phyloP scores from a whole-genome alignment of 2,329 filamentous ascomycete species.

The Fusarium torreyae region DNA sequence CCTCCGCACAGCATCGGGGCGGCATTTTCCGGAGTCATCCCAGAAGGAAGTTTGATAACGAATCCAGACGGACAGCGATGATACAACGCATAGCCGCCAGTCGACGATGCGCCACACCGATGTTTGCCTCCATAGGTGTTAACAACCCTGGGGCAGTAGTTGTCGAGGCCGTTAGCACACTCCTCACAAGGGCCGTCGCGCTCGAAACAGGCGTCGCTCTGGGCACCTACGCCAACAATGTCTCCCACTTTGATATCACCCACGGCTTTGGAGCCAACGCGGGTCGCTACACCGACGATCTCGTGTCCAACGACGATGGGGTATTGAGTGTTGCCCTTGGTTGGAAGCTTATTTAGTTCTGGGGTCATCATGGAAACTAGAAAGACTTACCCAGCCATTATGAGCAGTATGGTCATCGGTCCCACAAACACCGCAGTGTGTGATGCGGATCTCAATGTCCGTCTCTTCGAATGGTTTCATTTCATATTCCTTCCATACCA shows the following conservation, averaged over 20 bases:
- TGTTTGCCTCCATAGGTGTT: conserved; percentile 73
- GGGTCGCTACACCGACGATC: conserved; percentile 71
- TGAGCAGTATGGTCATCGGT: conserved; percentile 72
- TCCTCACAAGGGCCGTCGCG: conserved; percentile 51
- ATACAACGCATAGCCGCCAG: conserved; percentile 69
- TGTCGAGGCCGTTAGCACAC: conserved; percentile 77
- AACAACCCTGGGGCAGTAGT: conserved; percentile 74
- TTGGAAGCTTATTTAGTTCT: not conserved
- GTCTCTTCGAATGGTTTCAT: conserved; percentile 77
- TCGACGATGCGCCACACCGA: conserved; percentile 74
- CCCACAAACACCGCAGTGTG: conserved; percentile 77
- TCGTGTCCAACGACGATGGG: conserved; percentile 75
- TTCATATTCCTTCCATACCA: conserved; percentile 70
- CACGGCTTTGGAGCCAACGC: conserved; percentile 65
- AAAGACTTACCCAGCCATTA: conserved; percentile 63
- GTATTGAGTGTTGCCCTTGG: conserved; percentile 47
- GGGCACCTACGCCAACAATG: conserved; percentile 78
- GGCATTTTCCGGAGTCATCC: conserved; percentile 70
- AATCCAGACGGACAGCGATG: conserved; percentile 47
- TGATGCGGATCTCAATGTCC: conserved; percentile 76
- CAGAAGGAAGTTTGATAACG: conserved; percentile 81
- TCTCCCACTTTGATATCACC: conserved; percentile 71
- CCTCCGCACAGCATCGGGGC: conserved; percentile 89
- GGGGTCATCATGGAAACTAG: no score
- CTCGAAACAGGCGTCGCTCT: conserved; percentile 74